Evolutionary conservation across 78 protist genomes (phyloP).

Genomic region (Cyanophora paradoxa): DNA sequence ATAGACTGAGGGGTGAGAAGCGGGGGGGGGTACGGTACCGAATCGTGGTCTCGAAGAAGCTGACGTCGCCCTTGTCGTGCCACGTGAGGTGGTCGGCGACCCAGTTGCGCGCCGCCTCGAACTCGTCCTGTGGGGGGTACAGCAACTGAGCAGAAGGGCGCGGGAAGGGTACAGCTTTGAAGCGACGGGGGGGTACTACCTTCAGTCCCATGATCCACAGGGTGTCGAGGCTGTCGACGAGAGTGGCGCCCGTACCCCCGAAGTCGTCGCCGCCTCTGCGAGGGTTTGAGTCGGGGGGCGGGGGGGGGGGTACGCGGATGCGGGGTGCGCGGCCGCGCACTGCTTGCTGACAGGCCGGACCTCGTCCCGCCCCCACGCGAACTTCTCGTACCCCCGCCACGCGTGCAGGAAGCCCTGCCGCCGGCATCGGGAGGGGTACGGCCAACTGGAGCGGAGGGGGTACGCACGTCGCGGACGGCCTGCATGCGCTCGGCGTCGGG

Average conservation of each 20-base stretch:
- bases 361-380: slow-evolving; percentile 74
- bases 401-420: slow-evolving; percentile 15
- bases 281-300: too few relatives aligned
- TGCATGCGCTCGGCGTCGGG: too few relatives aligned
- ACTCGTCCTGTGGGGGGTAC: too few relatives aligned
- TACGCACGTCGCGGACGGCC: too few relatives aligned
- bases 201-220: slow-evolving; percentile 39
- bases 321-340: too few relatives aligned
- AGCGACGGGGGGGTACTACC: not conserved
- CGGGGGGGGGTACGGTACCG: slow-evolving; percentile 64
- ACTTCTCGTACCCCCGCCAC: slow-evolving; percentile 48
- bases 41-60: slow-evolving; percentile 66
- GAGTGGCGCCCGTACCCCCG: slow-evolving; percentile 39
- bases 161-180: not conserved
- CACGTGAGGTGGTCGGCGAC: not conserved
- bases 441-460: too few relatives aligned
- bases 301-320: too few relatives aligned
- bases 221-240: slow-evolving; percentile 65
- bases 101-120: not conserved
- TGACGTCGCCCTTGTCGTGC: not conserved
- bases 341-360: slow-evolving; percentile 28
- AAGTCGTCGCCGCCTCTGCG: too few relatives aligned
- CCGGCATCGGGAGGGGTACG: too few relatives aligned
- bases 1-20: not conserved
- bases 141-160: not conserved